A percentile compares a stretch with the other conserved stretches of the same genome.
Evolutionary conservation across 306 rosid genomes (phyloP).

Genomic region (Ormosia emarginata): DNA sequence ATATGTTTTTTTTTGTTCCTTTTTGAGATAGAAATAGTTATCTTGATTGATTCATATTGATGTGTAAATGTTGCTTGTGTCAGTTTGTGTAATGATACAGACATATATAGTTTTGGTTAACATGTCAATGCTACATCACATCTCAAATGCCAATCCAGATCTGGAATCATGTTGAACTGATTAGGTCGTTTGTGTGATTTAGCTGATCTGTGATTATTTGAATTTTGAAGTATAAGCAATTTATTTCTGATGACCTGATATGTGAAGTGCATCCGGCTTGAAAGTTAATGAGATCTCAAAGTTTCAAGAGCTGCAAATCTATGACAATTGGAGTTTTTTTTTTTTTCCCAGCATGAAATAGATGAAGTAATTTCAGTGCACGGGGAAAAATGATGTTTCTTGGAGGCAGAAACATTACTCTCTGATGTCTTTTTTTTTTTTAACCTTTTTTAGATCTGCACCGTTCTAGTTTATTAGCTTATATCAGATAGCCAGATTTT

Average conservation of each 20-base stretch:
- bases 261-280: background rate
- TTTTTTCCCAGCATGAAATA: background rate
- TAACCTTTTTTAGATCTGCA: background rate
- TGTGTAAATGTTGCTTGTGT: slow-evolving; percentile 2
- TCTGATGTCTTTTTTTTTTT: background rate
- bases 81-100: background rate
- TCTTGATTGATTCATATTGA: slow-evolving; percentile 7
- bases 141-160: slow-evolving; percentile 42
- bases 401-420: background rate
- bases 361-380: background rate
- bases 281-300: slow-evolving; percentile 15
- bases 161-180: slow-evolving; percentile 25
- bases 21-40: background rate
- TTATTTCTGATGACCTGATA: background rate
- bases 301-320: background rate
- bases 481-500: background rate
- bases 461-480: background rate
- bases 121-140: background rate
- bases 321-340: background rate
- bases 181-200: background rate
- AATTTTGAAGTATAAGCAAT: background rate
- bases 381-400: background rate
- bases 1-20: background rate
- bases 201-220: slow-evolving; percentile 19
- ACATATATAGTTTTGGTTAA: background rate